Conservation (phyloP, 169 alveolate species). For the Eimeria falciformis region DNA sequence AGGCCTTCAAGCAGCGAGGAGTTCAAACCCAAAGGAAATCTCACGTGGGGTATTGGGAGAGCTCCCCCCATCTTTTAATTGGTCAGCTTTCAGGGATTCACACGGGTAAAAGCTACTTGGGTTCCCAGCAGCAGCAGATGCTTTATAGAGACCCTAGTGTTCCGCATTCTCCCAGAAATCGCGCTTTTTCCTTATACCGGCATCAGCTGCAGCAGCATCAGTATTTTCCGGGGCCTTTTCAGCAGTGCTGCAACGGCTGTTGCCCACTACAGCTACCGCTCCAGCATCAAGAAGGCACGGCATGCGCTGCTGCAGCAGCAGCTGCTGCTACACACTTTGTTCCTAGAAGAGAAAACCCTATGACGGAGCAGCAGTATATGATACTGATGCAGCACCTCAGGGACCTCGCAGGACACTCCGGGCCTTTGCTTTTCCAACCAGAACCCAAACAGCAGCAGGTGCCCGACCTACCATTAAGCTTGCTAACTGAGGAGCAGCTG, state of each 20-base stretch:
- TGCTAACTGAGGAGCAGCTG: conserved; percentile 42
- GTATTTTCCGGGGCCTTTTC: too few species aligned
- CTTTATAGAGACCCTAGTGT: too few species aligned
- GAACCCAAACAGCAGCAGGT: conserved; percentile 25
- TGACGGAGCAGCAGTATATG: conserved; percentile 18
- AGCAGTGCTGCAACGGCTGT: not conserved
- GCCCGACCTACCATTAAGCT: not conserved
- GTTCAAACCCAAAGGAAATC: too few species aligned
- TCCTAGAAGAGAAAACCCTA: conserved; percentile 24
- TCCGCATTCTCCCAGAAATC: too few species aligned
- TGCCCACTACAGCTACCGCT: not conserved
- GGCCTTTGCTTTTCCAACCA: not conserved
- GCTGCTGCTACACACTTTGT: conserved; percentile 11
- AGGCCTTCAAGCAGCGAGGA: too few species aligned
- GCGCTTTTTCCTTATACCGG: too few species aligned
- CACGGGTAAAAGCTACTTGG: too few species aligned
- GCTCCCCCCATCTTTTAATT: too few species aligned
- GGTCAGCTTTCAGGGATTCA: too few species aligned
- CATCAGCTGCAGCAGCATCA: conserved; percentile 27
- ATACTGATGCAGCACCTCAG: conserved; percentile 26
- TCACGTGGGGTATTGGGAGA: too few species aligned
- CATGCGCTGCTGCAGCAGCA: conserved; percentile 11
- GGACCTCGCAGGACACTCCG: not conserved
- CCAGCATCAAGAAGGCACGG: not conserved
- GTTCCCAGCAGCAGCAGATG: too few species aligned